These are phyloP conservation scores for Daldinia eschscholtzii DNA, from an alignment of 2,329 filamentous ascomycete species.

Conservation along the genomic window DNA sequence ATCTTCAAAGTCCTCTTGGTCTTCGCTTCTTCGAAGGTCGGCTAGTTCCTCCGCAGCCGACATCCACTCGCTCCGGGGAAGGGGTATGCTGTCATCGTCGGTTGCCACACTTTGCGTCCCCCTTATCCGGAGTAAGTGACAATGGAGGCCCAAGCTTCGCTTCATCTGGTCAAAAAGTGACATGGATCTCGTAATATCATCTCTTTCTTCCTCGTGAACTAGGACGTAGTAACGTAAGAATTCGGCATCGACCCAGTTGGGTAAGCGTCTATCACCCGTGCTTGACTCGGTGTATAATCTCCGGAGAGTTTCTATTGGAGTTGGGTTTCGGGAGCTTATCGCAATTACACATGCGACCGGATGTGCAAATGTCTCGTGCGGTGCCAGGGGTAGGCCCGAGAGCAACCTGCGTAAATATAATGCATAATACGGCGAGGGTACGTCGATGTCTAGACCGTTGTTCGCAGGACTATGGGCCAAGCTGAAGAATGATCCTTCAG, in stretches of 20 bases:
- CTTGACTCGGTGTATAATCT: constrained; percentile 88
- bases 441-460: constrained; percentile 60
- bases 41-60: constrained; percentile 86
- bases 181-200: constrained; percentile 91
- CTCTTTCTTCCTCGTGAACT: constrained; percentile 94
- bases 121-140: constrained; percentile 87
- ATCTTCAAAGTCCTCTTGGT: constrained; percentile 77
- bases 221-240: constrained; percentile 96
- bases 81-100: constrained; percentile 87
- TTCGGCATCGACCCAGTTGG: constrained; percentile 89
- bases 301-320: constrained; percentile 88
- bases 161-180: constrained; percentile 98
- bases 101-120: constrained; percentile 88
- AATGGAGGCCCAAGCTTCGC: constrained; percentile 95
- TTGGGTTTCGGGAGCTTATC: constrained; percentile 87
- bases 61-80: constrained; percentile 90
- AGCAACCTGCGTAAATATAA: constrained; percentile 86
- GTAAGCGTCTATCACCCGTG: constrained; percentile 78
- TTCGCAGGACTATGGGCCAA: constrained; percentile 56
- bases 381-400: constrained; percentile 80
- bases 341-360: constrained; percentile 95
- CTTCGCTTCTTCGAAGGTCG: constrained; percentile 76
- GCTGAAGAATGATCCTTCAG: constrained; percentile 70
- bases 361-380: constrained; percentile 94
- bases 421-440: constrained; percentile 83